Evolutionary conservation across 2,329 filamentous ascomycete species (phyloP).

Genomic region (Sporothrix curviconia): DNA sequence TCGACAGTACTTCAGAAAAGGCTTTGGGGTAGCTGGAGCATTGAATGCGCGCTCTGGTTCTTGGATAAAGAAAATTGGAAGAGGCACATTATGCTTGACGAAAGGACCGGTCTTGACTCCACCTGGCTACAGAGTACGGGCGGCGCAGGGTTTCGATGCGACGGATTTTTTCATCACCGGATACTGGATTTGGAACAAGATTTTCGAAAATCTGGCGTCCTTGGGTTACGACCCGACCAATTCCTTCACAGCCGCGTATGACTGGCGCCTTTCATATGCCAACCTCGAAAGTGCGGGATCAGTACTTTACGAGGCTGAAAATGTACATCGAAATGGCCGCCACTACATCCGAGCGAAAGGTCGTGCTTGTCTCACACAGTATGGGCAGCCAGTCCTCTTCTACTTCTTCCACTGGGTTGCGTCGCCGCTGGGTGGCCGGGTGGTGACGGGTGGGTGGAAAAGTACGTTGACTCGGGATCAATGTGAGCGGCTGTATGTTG

Average conservation of each 20-base stretch:
- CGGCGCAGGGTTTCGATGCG: constrained; percentile 94
- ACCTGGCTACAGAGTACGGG: constrained; percentile 79
- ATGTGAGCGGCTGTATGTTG: constrained; percentile 96
- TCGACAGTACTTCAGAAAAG: constrained; percentile 84
- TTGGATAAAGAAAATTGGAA: constrained; percentile 94
- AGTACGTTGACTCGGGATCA: constrained; percentile 88
- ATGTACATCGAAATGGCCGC: constrained; percentile 81
- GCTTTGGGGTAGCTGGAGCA: constrained; percentile 98
- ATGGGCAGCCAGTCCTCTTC: constrained; percentile 97
- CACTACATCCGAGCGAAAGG: constrained; percentile 67
- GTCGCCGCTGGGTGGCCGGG: constrained; percentile 70
- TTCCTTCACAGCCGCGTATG: constrained; percentile 65
- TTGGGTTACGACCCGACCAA: constrained; percentile 89
- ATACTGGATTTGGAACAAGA: constrained; percentile 99
- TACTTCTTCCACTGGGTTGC: constrained; percentile 77
- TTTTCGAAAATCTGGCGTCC: constrained; percentile 90
- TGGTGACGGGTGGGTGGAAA: constrained; percentile 83
- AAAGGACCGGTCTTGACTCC: constrained; percentile 85
- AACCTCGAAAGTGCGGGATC: constrained; percentile 87
- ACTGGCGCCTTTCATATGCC: constrained; percentile 86
- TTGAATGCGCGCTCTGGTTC: constrained; percentile 94
- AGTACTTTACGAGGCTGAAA: constrained; percentile 89
- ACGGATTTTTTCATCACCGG: constrained; percentile 88
- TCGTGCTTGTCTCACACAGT: constrained; percentile 83
- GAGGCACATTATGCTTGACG: constrained; percentile 93